Evolutionary conservation across 2,329 filamentous ascomycete species (phyloP).

Genomic region (Fusarium secorum): DNA sequence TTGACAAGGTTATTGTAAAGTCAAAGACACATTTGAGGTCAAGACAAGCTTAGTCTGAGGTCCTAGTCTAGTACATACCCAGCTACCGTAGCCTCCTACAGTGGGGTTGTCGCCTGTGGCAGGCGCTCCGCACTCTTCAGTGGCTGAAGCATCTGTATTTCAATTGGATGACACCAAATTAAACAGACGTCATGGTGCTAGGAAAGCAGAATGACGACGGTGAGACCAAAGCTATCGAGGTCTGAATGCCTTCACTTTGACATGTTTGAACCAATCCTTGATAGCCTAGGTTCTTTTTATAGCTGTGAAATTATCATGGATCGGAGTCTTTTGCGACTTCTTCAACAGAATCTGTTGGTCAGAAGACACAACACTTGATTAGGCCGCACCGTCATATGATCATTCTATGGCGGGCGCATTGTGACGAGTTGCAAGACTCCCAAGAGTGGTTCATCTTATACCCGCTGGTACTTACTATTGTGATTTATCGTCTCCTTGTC

Average conservation of each 20-base stretch:
- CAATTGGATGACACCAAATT: constrained; percentile 16
- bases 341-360: neutral
- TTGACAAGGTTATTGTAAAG: neutral
- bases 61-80: neutral
- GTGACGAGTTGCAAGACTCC: neutral
- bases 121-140: neutral
- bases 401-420: neutral
- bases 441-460: neutral
- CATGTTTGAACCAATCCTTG: too few relatives aligned
- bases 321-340: neutral
- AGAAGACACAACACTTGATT: neutral
- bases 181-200: neutral
- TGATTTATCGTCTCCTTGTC: neutral
- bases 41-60: constrained; percentile 5
- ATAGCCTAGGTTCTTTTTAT: neutral
- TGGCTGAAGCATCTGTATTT: neutral
- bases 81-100: neutral
- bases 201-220: neutral
- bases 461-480: neutral
- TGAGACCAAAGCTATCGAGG: neutral
- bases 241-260: constrained; percentile 6
- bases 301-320: neutral
- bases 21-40: constrained; percentile 6
- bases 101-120: constrained; percentile 10
- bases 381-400: constrained; percentile 4